These are phyloP conservation scores for Argentina anserina DNA, from an alignment of 306 rosid genomes.

Conservation along the genomic window DNA sequence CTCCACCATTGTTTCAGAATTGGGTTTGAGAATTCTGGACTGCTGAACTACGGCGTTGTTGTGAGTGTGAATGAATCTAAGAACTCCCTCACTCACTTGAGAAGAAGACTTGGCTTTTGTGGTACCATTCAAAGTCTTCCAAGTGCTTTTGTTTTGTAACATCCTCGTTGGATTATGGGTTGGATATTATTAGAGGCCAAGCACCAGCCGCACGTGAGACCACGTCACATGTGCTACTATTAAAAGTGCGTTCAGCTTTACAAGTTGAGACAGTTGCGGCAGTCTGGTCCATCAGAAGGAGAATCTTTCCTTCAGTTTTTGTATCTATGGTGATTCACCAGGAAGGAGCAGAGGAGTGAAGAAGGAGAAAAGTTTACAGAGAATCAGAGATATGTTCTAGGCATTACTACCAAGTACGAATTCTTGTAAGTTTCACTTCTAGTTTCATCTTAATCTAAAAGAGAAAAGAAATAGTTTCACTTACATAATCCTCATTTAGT, in stretches of 20 bases:
- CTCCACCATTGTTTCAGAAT: conserved; percentile 36
- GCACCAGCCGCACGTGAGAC: not conserved
- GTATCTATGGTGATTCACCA: not conserved
- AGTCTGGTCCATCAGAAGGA: not conserved
- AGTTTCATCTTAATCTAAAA: no score
- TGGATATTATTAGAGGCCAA: not conserved
- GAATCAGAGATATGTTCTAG: no score
- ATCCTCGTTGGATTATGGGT: not conserved
- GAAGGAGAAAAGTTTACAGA: no score
- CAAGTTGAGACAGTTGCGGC: not conserved
- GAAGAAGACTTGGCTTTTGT: not conserved
- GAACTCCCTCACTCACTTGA: no score
- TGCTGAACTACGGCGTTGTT: not conserved
- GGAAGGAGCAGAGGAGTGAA: no score
- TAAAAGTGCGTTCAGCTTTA: not conserved
- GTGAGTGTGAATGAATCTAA: not conserved
- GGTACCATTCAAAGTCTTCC: not conserved
- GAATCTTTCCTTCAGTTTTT: no score
- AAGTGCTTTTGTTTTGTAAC: not conserved
- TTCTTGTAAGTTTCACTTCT: no score
- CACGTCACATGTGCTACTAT: not conserved
- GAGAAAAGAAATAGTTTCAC: no score
- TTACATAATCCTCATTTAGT: no score
- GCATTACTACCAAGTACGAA: no score
- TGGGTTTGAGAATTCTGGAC: not conserved